Conservation (phyloP, 768 basidiomycete species). For the Boletus tylopilopsis region DNA sequence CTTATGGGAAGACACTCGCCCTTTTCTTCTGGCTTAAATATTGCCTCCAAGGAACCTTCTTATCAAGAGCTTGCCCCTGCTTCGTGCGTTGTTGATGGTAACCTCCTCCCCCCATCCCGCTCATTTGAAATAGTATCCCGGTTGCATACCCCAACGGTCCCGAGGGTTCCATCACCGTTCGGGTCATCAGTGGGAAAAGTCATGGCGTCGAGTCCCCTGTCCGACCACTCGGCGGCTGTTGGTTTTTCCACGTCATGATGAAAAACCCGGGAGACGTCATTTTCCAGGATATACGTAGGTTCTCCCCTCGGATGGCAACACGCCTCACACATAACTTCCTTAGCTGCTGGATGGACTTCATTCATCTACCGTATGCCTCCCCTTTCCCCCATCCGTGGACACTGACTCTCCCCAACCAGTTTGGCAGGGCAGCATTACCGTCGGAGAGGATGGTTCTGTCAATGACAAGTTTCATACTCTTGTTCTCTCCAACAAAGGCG, state of each 20-base stretch:
- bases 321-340: slow-evolving; percentile 1
- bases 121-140: slow-evolving; percentile 51
- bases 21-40: background rate
- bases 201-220: slow-evolving; percentile 87
- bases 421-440: slow-evolving; percentile 51
- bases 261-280: slow-evolving; percentile 52
- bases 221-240: slow-evolving; percentile 87
- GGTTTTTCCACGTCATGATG: slow-evolving; percentile 84
- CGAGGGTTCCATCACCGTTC: slow-evolving; percentile 66
- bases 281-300: slow-evolving; percentile 81
- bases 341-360: slow-evolving; percentile 84
- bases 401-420: slow-evolving; percentile 18
- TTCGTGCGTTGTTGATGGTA: slow-evolving; percentile 40
- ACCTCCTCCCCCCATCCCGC: background rate
- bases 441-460: slow-evolving; percentile 49
- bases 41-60: slow-evolving; percentile 52
- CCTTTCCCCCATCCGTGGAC: background rate
- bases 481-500: slow-evolving; percentile 61
- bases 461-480: slow-evolving; percentile 73
- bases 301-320: background rate
- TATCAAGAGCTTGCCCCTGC: slow-evolving; percentile 79
- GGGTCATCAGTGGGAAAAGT: slow-evolving; percentile 87
- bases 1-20: background rate
- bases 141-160: slow-evolving; percentile 67
- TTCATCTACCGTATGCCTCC: slow-evolving; percentile 72